Evolutionary conservation across 805 yeast genomes (phyloP).

Genomic region (Metschnikowia vanudenii): DNA sequence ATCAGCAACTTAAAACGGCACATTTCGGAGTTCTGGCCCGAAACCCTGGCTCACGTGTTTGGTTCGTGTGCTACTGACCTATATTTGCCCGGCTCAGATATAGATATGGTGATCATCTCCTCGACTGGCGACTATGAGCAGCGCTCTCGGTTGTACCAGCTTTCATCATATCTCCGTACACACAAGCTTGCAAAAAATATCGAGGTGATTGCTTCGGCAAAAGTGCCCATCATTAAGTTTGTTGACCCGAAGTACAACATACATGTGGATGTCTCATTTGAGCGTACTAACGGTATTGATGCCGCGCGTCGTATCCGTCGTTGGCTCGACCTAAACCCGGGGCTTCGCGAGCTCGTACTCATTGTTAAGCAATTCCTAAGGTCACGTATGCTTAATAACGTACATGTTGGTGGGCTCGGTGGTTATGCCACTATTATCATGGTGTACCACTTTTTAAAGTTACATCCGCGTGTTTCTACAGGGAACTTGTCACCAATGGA

Average conservation of each 20-base stretch:
- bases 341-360: slow-evolving; percentile 76
- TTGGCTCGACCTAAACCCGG: slow-evolving; percentile 76
- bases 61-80: slow-evolving; percentile 94
- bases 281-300: slow-evolving; percentile 73
- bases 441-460: slow-evolving; percentile 69
- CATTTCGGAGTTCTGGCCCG: slow-evolving; percentile 65
- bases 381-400: slow-evolving; percentile 76
- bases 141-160: slow-evolving; percentile 64
- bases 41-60: slow-evolving; percentile 77
- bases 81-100: slow-evolving; percentile 92
- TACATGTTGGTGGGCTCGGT: slow-evolving; percentile 91
- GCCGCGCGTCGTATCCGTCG: slow-evolving; percentile 75
- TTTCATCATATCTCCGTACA: slow-evolving; percentile 67
- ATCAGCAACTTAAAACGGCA: slow-evolving; percentile 57
- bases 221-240: slow-evolving; percentile 92
- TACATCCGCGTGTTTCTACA: slow-evolving; percentile 77
- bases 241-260: slow-evolving; percentile 69
- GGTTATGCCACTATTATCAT: slow-evolving; percentile 91
- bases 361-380: slow-evolving; percentile 83
- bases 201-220: slow-evolving; percentile 84
- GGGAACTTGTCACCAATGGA: slow-evolving; percentile 63
- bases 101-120: slow-evolving; percentile 86
- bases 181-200: slow-evolving; percentile 64
- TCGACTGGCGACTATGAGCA: slow-evolving; percentile 55
- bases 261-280: slow-evolving; percentile 88